Percentiles rank a stretch among this genome's conserved stretches.
Evolutionary conservation across 441 rosid species (phyloP).

Genomic region (Syzygium malaccense): DNA sequence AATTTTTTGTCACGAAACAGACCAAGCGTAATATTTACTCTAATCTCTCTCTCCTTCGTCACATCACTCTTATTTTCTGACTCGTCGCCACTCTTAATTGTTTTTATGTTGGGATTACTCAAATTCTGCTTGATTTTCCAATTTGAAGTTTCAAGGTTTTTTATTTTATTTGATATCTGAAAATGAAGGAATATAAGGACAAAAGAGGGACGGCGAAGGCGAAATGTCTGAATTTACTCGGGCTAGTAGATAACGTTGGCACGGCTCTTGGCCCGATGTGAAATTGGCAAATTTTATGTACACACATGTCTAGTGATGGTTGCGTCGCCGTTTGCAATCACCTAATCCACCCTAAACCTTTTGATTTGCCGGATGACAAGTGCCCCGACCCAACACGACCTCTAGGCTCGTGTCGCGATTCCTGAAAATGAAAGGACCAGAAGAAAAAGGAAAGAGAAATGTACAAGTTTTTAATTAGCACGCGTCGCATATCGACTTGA

Average conservation of each 20-base stretch:
- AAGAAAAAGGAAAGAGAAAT: not conserved
- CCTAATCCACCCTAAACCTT: accelerated
- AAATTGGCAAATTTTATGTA: not conserved
- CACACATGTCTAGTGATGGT: not conserved
- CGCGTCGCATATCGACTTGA: accelerated
- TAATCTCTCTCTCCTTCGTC: not conserved
- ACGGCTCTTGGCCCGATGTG: not conserved
- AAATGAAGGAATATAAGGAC: not conserved
- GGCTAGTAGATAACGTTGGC: not conserved
- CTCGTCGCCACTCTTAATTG: not conserved
- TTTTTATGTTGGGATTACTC: not conserved
- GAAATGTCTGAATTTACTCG: not conserved
- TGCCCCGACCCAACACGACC: accelerated
- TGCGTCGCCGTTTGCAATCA: not conserved
- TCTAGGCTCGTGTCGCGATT: accelerated
- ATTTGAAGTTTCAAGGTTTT: not conserved
- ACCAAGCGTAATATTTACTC: not conserved
- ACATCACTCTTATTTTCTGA: not conserved
- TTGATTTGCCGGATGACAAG: accelerated
- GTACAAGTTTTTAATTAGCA: too few species aligned
- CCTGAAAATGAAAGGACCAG: not conserved
- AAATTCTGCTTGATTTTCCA: not conserved
- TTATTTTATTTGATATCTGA: not conserved
- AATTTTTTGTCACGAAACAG: too few species aligned
- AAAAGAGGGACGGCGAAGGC: not conserved